Evolutionary conservation across 805 yeast genomes (phyloP).

Genomic region (Ogataea naganishii): DNA sequence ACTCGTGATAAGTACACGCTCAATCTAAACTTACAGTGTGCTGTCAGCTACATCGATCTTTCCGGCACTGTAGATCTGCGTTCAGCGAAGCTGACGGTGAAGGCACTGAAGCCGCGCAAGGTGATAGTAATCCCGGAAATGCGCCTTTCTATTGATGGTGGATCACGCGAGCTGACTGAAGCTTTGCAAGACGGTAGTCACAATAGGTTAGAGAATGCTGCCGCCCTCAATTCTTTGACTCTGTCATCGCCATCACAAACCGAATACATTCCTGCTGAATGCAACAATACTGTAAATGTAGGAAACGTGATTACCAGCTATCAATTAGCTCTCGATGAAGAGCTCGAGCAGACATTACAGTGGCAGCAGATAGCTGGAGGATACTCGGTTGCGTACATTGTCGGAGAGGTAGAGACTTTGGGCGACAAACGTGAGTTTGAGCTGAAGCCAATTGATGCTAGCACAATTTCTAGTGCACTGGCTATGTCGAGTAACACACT

Average conservation of each 20-base stretch:
- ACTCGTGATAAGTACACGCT: constrained; percentile 26
- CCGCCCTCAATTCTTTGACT: no score
- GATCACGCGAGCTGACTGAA: constrained; percentile 12
- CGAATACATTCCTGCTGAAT: constrained; percentile 20
- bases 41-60: constrained; percentile 67
- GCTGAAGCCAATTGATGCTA: constrained; percentile 5
- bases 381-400: constrained; percentile 72
- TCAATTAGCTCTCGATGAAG: constrained; percentile 62
- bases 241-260: no score
- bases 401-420: constrained; percentile 43
- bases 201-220: no score
- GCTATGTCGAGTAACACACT: constrained; percentile 16
- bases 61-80: constrained; percentile 80
- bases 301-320: constrained; percentile 45
- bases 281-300: constrained; percentile 36
- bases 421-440: constrained; percentile 3
- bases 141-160: constrained; percentile 12
- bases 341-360: constrained; percentile 45
- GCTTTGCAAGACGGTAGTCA: constrained; percentile 9
- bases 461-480: constrained; percentile 5
- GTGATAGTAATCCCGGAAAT: constrained; percentile 38
- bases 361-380: constrained; percentile 88
- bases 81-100: constrained; percentile 69
- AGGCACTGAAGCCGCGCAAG: constrained; percentile 70
- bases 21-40: constrained; percentile 53